phyloP scores from a whole-genome alignment of 352 stramenopile species.

The Pythium insidiosum region DNA sequence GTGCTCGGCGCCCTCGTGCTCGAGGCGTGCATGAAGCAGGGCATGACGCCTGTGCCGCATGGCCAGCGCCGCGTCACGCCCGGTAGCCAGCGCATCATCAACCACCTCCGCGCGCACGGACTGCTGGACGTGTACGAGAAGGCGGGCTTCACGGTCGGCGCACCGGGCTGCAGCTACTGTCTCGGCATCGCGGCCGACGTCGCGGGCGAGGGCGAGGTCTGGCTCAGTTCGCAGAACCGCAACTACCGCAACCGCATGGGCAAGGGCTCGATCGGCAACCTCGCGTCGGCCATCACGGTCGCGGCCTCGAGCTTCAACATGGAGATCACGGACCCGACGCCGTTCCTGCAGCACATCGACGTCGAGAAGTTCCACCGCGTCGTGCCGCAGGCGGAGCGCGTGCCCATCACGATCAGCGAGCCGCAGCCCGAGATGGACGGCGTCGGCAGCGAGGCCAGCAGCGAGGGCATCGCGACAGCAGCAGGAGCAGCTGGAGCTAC shows the following conservation, averaged over 20 bases:
- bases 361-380: conserved; percentile 52
- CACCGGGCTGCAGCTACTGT: conserved; percentile 75
- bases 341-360: conserved; percentile 69
- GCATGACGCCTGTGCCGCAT: conserved; percentile 39
- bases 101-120: conserved; percentile 71
- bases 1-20: conserved; percentile 73
- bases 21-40: conserved; percentile 62
- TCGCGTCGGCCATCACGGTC: conserved; percentile 73
- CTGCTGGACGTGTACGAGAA: conserved; percentile 74
- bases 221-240: conserved; percentile 77
- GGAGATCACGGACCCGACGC: conserved; percentile 66
- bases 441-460: conserved; percentile 12
- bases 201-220: conserved; percentile 74
- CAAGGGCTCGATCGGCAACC: conserved; percentile 70
- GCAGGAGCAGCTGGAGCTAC: no score
- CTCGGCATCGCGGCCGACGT: conserved; percentile 79
- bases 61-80: conserved; percentile 75
- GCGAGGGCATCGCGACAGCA: no score
- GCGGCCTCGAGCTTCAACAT: conserved; percentile 80
- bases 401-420: conserved; percentile 37
- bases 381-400: conserved; percentile 37
- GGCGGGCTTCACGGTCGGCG: conserved; percentile 69
- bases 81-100: conserved; percentile 70
- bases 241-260: conserved; percentile 88
- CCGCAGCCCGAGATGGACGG: conserved; percentile 40